A percentile compares a stretch with the other conserved stretches of the same genome.
These are phyloP conservation scores for Falciphora oryzae DNA, from an alignment of 2,329 filamentous ascomycete species.

Conservation along the genomic window DNA sequence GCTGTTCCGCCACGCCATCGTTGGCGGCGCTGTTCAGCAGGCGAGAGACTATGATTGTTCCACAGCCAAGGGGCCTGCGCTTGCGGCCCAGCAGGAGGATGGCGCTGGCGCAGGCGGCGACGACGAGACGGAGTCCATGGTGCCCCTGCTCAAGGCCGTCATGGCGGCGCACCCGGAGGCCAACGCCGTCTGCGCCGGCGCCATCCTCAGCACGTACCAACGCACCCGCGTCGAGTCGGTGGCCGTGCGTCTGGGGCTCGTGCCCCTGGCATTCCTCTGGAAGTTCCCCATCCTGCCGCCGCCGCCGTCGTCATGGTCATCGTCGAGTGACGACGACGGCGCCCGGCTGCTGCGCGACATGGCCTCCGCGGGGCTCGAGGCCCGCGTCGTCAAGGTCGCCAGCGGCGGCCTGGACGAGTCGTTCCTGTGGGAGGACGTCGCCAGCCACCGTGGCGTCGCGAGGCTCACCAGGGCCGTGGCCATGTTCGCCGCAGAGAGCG, in stretches of 20 bases:
- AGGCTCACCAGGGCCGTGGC: conserved; percentile 49
- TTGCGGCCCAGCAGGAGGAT: conserved; percentile 16
- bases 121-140: conserved; percentile 87
- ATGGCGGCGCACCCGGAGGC: conserved; percentile 66
- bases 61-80: conserved; percentile 4
- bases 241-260: conserved; percentile 74
- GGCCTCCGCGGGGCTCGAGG: conserved; percentile 69
- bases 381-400: conserved; percentile 92
- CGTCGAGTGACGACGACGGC: conserved; percentile 30
- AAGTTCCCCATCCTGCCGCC: conserved; percentile 72
- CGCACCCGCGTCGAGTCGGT: conserved; percentile 93
- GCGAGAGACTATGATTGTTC: conserved; percentile 59
- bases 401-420: conserved; percentile 79
- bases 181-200: conserved; percentile 83
- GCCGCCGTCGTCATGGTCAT: conserved; percentile 18
- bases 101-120: conserved; percentile 17
- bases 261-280: conserved; percentile 85
- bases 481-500: conserved; percentile 58
- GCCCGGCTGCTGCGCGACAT: conserved; percentile 73
- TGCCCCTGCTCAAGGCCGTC: conserved; percentile 66
- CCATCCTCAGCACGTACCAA: conserved; percentile 93
- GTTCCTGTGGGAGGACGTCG: conserved; percentile 77
- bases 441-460: conserved; percentile 43
- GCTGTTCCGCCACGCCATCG: conserved; percentile 74
- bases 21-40: conserved; percentile 63